Evolutionary conservation across 1,284 basidiomycete genomes (phyloP), one percentile per base, ranked within the genome.

Genomic region (Filobasidium uniguttulatum): DNA sequence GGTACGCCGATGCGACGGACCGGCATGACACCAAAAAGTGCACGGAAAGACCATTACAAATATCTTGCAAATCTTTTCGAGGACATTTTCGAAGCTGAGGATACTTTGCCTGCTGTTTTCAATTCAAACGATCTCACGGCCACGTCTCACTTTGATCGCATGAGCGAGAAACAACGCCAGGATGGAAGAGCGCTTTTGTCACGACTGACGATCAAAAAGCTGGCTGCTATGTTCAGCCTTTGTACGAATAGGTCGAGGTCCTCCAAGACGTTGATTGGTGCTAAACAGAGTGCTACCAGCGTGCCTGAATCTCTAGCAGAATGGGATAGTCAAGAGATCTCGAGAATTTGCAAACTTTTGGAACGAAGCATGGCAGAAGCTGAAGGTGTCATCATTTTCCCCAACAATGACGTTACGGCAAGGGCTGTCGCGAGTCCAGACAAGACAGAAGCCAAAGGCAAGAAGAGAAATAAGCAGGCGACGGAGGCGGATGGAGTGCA

Each of bases 81-180:
- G 54, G 86, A 91, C 50, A 77, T 93, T 19, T 85, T 91, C 57
- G 86, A 91, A 62, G 85, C 87, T 0, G 84, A 91, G 61, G 89
- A 93, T 61, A 66, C 76, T 0, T 72, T 93, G 19, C 77, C 83
- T 2, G 74, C 81, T 1, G 80, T 84, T 52, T 70, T 77, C 1
- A 74, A 77, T 34, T 56, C 72, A 4, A 62, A 68, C 12, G 77
- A 80, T 49, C 67, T 87, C 12, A 44, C 53, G 0, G 40, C 55
- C 0, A 58, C 61, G 5, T 19, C 33, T 31, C 28, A 38, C 8
- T 50, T 5, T 35, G 50, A 0, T 28, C 45, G 35, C 45, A 38
- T 10, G 48, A 45, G 26, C 46, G 28, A 1, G 51, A 57, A 15
- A 48, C 36, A 23, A 8, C 26, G 40, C 15, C 25, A 26, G 40